Percentiles rank a stretch among this genome's conserved stretches.
phyloP scores from a whole-genome alignment of 2,329 filamentous ascomycete species.

The Colletotrichum noveboracense region DNA sequence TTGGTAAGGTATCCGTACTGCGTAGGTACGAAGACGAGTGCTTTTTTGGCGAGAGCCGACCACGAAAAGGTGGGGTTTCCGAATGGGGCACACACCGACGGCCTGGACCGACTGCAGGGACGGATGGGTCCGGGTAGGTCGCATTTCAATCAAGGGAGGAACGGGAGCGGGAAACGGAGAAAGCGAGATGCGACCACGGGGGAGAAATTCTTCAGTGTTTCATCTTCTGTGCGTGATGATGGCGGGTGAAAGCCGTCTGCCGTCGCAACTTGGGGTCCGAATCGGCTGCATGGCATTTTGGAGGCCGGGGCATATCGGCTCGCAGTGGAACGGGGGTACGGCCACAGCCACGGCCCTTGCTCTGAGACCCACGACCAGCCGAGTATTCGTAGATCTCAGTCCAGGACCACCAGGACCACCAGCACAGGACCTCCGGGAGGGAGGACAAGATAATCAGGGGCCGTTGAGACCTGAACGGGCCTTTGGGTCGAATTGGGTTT shows the following conservation, averaged over 20 bases:
- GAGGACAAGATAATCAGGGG: neutral
- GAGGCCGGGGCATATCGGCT: constrained; percentile 4
- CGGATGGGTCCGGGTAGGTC: constrained; percentile 1
- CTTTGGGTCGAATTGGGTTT: neutral
- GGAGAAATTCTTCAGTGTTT: constrained; percentile 20
- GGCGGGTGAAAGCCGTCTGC: neutral
- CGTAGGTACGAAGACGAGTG: neutral
- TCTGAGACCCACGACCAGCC: neutral
- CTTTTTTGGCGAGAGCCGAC: neutral
- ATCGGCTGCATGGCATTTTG: neutral
- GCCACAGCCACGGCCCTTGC: constrained; percentile 8
- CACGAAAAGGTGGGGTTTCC: neutral
- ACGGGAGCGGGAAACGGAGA: constrained; percentile 1
- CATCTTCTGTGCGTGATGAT: neutral
- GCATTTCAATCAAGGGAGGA: constrained; percentile 1
- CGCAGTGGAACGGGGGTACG: neutral
- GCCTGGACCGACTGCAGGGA: constrained; percentile 19
- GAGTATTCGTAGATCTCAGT: neutral
- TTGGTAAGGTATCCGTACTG: neutral
- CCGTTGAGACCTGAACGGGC: neutral
- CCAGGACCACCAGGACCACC: neutral
- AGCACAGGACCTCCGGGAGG: neutral
- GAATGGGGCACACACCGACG: constrained; percentile 17
- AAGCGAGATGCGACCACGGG: constrained; percentile 2
- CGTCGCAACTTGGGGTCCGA: constrained; percentile 10